Percentiles rank a stretch among this genome's conserved stretches.
Evolutionary conservation across 345 rosid genomes (phyloP).

Genomic region (Abelmoschus esculentus): DNA sequence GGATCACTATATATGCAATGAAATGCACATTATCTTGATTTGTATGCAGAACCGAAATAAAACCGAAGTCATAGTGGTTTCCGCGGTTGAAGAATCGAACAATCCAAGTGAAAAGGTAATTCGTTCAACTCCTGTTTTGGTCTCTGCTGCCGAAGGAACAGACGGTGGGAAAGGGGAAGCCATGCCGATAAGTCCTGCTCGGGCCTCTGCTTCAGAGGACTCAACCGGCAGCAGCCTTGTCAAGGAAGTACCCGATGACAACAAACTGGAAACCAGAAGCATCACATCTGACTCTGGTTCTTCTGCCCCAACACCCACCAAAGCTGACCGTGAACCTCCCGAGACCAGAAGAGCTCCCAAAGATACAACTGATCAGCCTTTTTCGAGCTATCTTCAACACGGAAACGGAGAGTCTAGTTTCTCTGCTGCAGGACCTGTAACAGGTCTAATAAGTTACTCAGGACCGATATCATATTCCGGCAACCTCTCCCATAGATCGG

Average conservation of each 20-base stretch:
- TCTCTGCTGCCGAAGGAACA: conserved; percentile 13
- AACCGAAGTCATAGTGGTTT: conserved; percentile 5
- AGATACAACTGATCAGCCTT: conserved; percentile 17
- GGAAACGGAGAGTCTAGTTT: conserved; percentile 64
- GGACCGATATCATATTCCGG: conserved; percentile 68
- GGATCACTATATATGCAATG: not conserved
- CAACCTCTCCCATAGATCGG: conserved; percentile 71
- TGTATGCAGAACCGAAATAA: conserved; percentile 27
- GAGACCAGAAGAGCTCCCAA: conserved; percentile 14
- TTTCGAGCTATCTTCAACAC: conserved; percentile 23
- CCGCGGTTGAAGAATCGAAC: conserved; percentile 15
- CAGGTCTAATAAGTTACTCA: conserved; percentile 56
- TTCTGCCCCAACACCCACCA: conserved; percentile 14
- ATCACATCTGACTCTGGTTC: conserved; percentile 23
- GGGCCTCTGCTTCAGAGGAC: conserved; percentile 16
- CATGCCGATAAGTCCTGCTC: conserved; percentile 5
- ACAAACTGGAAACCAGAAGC: conserved; percentile 27
- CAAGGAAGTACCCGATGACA: conserved; percentile 16
- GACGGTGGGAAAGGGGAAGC: conserved; percentile 9
- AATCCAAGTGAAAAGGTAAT: not conserved
- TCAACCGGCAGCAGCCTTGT: conserved; percentile 10
- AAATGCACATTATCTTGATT: conserved; percentile 2
- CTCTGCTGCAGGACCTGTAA: conserved; percentile 49
- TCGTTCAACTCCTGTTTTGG: conserved; percentile 2
- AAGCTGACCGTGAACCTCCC: conserved; percentile 10